phyloP scores from a whole-genome alignment of 352 stramenopile species.

The Elongisporangium prolatum region DNA sequence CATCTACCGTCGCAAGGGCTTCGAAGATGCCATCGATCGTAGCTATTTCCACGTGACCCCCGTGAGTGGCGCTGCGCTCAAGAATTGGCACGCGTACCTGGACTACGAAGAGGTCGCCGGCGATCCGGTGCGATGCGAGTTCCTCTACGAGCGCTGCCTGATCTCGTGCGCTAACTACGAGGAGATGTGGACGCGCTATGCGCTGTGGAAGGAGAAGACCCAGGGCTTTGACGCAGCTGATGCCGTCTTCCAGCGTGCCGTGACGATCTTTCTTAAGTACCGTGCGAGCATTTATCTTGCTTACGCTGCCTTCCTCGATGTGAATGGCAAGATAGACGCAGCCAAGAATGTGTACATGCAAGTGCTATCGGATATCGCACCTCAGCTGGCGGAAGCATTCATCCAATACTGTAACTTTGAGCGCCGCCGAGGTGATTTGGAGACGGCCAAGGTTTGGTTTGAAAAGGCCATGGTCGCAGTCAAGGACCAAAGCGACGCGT shows the following conservation, averaged over 20 bases:
- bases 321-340: slow-evolving; percentile 41
- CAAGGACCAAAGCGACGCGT: slow-evolving; percentile 35
- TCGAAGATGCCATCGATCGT: slow-evolving; percentile 73
- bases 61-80: slow-evolving; percentile 54
- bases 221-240: slow-evolving; percentile 59
- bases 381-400: slow-evolving; percentile 59
- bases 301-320: slow-evolving; percentile 67
- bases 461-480: slow-evolving; percentile 44
- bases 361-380: slow-evolving; percentile 47
- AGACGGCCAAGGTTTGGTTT: slow-evolving; percentile 47
- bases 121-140: slow-evolving; percentile 44
- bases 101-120: slow-evolving; percentile 69
- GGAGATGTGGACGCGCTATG: slow-evolving; percentile 74
- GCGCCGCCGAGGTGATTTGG: slow-evolving; percentile 43
- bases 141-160: slow-evolving; percentile 74
- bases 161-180: slow-evolving; percentile 85
- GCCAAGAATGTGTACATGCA: slow-evolving; percentile 51
- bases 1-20: slow-evolving; percentile 57
- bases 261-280: slow-evolving; percentile 70
- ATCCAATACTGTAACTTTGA: slow-evolving; percentile 71
- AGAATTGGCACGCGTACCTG: slow-evolving; percentile 78
- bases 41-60: slow-evolving; percentile 82
- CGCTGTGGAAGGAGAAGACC: slow-evolving; percentile 49
- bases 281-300: slow-evolving; percentile 69
- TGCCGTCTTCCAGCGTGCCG: slow-evolving; percentile 54